Evolutionary conservation across 2,329 filamentous ascomycete species (phyloP), one percentile per base, ranked within the genome.

Genomic region (Aspergillus unguis): DNA sequence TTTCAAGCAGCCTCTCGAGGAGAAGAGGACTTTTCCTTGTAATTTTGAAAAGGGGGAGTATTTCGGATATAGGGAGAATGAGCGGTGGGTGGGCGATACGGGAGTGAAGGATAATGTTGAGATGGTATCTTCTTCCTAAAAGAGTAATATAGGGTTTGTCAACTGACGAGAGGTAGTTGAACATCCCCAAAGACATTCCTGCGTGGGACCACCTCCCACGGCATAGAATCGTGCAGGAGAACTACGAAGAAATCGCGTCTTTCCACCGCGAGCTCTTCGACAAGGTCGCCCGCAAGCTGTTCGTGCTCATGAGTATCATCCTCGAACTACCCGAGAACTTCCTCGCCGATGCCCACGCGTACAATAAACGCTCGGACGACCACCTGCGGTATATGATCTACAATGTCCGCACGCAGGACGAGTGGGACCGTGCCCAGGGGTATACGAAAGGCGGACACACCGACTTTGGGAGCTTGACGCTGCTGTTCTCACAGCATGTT

Each of bases 331-430:
- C 81, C 0, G 77, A 82, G 46, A 81, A 85, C 10, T 75, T 77
- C 51, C 71, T 85, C 28, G 71, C 80, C 56, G 69, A 77, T 26
- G 71, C 79, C 1, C 84, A 86, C 64, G 72, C 70, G 2, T 86
- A 84, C 66, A 76, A 82, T 2, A 74, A 77, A 28, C 75, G 78
- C 33, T 76, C 77, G 6, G 81, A 85, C 57, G 80, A 81, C 32
- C 81, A 85, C 52, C 72, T 85, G 31, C 75, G 84, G 2, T 85
- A 84, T 63, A 84, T 85, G 80, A 75, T 78, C 44, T 84, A 84
- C 56, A 72, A 74, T 25, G 74, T 75, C 1, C 77, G 80, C 31
- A 75, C 71, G 0, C 66, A 71, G 0, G 76, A 80, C 32, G 75
- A 80, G 51, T 77, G 76, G 53, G 74, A 71, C 9, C 69, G 68